A percentile compares a stretch with the other conserved stretches of the same genome.
These are phyloP conservation scores for Rutidosis leptorrhynchoides DNA, from an alignment of 129 eudicot genomes.

Conservation along the genomic window DNA sequence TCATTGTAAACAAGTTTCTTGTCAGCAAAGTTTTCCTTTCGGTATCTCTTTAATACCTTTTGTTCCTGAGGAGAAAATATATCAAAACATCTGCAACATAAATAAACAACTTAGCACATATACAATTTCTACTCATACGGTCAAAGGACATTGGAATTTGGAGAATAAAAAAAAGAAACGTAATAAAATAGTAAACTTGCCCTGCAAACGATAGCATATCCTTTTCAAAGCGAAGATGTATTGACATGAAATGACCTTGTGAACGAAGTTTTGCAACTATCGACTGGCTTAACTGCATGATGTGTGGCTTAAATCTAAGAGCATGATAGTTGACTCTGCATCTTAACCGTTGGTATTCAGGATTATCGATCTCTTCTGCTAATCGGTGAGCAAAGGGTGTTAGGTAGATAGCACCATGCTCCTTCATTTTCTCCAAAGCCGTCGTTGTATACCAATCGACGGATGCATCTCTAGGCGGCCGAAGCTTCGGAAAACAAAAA, in stretches of 20 bases:
- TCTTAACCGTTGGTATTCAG: constrained; percentile 91
- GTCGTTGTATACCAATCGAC: constrained; percentile 75
- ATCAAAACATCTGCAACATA: constrained; percentile 76
- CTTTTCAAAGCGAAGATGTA: constrained; percentile 98
- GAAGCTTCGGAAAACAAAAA: constrained; percentile 41
- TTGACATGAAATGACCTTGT: constrained; percentile 93
- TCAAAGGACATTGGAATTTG: not conserved
- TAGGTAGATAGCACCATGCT: constrained; percentile 90
- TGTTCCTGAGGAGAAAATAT: constrained; percentile 79
- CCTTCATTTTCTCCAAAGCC: constrained; percentile 85
- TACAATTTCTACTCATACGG: not conserved
- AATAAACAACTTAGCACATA: constrained; percentile 20
- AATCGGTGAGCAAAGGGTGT: constrained; percentile 92
- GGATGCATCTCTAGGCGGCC: constrained; percentile 93
- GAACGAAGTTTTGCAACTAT: constrained; percentile 78
- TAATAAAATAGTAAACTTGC: constrained; percentile 37
- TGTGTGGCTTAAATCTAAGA: constrained; percentile 79
- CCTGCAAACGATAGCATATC: constrained; percentile 99
- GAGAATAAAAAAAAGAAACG: not conserved
- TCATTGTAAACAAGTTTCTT: constrained; percentile 68
- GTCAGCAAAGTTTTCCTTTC: constrained; percentile 74
- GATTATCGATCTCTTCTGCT: constrained; percentile 84
- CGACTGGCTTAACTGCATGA: constrained; percentile 77
- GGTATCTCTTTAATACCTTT: constrained; percentile 55
- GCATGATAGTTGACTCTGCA: constrained; percentile 99